Base-by-base conservation (phyloP, 1,139 yeast species). In the Geotrichum histeridarum region DNA sequence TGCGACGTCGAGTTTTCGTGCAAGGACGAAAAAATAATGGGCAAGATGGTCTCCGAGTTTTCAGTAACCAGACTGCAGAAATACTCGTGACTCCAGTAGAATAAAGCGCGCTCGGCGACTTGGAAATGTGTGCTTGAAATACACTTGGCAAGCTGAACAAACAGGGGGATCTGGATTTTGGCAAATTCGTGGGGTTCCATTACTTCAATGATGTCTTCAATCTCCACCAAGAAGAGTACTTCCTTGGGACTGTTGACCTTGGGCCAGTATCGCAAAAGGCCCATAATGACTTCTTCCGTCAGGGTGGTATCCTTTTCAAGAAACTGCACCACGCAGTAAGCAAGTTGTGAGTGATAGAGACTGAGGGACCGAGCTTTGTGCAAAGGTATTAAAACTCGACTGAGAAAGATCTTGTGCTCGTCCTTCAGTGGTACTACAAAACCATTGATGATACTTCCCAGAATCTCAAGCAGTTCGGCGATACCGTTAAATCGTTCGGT, bases 261-360 rank as follows among this genome's bases (percentile, higher is more conserved):
- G 51, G 99, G 99, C 99, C 99, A 93, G 73, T 84, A 94, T 66
- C 96, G 80, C 64, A 93, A 74, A 56, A 93, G 75, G 1, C 97
- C 97, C 88, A 89, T 84, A 36, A 93, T 82, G 31, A 93, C 98
- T 69, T 91, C 98, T 70, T 93, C 98, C 1, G 98, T 93, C 64
- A 93, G 77, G 9, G 81, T 64, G 1, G 96, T 95, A 68, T 93
- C 99, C 70, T 93, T 93, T 65, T 93, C 99, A 64, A 93, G 76
- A 70, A 93, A 93, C 72, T 93, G 99, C n/a, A 94, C 95, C 54
- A 94, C 87, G 73, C 99, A 93, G 72, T 93, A 93, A 9, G 99
- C 96, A 63, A 93, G 77, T 71, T 94, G 99, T 42, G 99, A 96
- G 69, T 93, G 99, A 70, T 93, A 93, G 60, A 91, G 75, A 12